Evolutionary conservation across 495 filamentous ascomycete species (phyloP).

Genomic region (Aspergillus steynii): DNA sequence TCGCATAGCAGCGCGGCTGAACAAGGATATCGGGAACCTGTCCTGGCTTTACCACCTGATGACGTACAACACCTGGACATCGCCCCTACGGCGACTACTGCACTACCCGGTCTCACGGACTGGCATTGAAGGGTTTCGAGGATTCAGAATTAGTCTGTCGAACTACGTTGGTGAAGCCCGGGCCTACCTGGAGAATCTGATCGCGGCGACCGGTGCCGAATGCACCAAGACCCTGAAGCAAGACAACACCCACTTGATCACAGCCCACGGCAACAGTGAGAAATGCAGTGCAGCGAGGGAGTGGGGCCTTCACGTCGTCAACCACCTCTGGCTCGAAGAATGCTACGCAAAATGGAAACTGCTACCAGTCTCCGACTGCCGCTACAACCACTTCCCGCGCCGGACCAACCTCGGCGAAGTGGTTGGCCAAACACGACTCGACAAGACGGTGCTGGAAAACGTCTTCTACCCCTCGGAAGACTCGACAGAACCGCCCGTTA

Average conservation of each 20-base stretch:
- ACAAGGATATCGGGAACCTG: slow-evolving; percentile 86
- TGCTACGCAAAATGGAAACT: slow-evolving; percentile 85
- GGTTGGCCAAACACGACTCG: slow-evolving; percentile 78
- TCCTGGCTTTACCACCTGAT: slow-evolving; percentile 93
- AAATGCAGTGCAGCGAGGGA: slow-evolving; percentile 89
- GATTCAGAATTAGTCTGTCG: slow-evolving; percentile 78
- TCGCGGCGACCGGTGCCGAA: slow-evolving; percentile 75
- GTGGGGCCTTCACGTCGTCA: slow-evolving; percentile 87
- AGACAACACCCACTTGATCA: slow-evolving; percentile 94
- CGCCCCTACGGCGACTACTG: slow-evolving; percentile 73
- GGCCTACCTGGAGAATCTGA: slow-evolving; percentile 89
- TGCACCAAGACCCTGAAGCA: slow-evolving; percentile 92
- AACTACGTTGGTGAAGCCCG: slow-evolving; percentile 96
- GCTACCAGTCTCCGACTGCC: slow-evolving; percentile 62
- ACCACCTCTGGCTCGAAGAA: slow-evolving; percentile 97
- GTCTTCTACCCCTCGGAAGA: slow-evolving; percentile 52
- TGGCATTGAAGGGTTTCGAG: slow-evolving; percentile 77
- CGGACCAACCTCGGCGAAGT: slow-evolving; percentile 92
- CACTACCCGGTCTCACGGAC: slow-evolving; percentile 82
- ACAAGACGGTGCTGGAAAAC: slow-evolving; percentile 54
- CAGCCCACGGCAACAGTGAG: slow-evolving; percentile 81
- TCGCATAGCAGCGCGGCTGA: slow-evolving; percentile 65
- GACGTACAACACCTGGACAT: slow-evolving; percentile 83
- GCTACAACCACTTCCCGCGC: slow-evolving; percentile 79
- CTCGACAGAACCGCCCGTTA: slow-evolving; percentile 18